Conservation (phyloP, 2,329 filamentous ascomycete species). For the Colletotrichum sp. region DNA sequence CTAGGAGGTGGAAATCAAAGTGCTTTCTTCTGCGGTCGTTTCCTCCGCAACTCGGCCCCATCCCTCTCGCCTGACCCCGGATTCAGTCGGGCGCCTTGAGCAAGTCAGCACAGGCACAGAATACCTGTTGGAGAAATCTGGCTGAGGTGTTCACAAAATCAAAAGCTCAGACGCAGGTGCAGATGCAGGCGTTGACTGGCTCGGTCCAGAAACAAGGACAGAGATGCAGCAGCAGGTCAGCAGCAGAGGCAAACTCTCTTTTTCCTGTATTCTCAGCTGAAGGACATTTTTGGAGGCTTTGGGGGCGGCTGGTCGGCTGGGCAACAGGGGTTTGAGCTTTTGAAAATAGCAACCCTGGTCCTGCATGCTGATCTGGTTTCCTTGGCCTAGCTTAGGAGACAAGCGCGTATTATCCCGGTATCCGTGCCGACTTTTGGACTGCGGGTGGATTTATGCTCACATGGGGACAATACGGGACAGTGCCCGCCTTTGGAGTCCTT, state of each 20-base stretch:
- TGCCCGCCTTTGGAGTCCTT: background rate
- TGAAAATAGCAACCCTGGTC: slow-evolving; percentile 17
- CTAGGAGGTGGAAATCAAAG: background rate
- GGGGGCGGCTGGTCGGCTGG: slow-evolving; percentile 11
- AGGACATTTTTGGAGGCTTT: background rate
- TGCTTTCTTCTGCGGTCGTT: background rate
- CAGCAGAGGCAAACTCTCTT: slow-evolving; percentile 11
- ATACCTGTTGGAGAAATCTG: background rate
- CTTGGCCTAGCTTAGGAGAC: background rate
- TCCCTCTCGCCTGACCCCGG: background rate
- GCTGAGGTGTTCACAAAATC: background rate
- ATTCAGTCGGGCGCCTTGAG: background rate
- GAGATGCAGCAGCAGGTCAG: background rate
- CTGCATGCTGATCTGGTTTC: slow-evolving; percentile 18
- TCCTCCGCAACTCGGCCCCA: background rate
- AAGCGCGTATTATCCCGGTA: background rate
- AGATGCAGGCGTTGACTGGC: background rate
- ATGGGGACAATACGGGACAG: background rate
- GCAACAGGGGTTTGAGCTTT: slow-evolving; percentile 16
- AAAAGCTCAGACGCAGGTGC: background rate
- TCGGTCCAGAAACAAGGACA: background rate
- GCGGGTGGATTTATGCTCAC: background rate
- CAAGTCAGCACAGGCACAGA: background rate
- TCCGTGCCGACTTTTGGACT: background rate
- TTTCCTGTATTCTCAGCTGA: background rate